Evolutionary conservation across 371 early-diverging fungal species (phyloP), one percentile per base, ranked within the genome.

Genomic region (Encephalitozoon intestinalis): DNA sequence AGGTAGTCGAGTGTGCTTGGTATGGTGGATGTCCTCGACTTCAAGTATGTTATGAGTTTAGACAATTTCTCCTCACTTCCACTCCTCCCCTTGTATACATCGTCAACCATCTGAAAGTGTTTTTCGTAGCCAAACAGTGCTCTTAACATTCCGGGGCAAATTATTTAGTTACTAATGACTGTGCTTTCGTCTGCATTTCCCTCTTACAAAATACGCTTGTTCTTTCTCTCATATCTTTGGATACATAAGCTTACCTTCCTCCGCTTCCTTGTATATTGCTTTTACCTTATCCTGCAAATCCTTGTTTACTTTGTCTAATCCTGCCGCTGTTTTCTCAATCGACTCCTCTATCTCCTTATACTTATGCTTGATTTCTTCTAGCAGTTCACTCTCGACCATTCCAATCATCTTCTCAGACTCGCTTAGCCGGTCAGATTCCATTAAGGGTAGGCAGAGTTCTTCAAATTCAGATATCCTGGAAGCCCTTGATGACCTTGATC

Each of bases 41-140:
- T 58, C 58, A 58, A 6, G 5, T 58, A 58, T 58, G 58, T 58
- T 34, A 58, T 58, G 15, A 58, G 15, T 18, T 28, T 58, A 4
- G 58, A 58, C 12, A 58, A n/a, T 34, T 58, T 58, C 31, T 58
- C 58, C 4, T 58, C 58, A 34, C 58, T 21, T n/a, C 6, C 21
- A 3, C 7, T 34, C 0, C 37, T 34, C 11, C 3, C 21, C 12
- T 37, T 58, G 28, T 58, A 58, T n/a, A 58, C 58, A 34, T 58
- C 31, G n/a, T 37, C 37, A 37, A 58, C 58, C 58, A 58, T 58
- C 58, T 58, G 58, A 9, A 58, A 15, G 37, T 58, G 58, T 6
- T 37, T 58, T 58, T 58, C 58, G n/a, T 58, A 58, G 3, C 58
- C 58, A 58, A 58, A 58, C 58, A 58, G 34, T 15, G 18, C 37